phyloP scores from a whole-genome alignment of 78 protist genomes.

The Diacronema lutheri region DNA sequence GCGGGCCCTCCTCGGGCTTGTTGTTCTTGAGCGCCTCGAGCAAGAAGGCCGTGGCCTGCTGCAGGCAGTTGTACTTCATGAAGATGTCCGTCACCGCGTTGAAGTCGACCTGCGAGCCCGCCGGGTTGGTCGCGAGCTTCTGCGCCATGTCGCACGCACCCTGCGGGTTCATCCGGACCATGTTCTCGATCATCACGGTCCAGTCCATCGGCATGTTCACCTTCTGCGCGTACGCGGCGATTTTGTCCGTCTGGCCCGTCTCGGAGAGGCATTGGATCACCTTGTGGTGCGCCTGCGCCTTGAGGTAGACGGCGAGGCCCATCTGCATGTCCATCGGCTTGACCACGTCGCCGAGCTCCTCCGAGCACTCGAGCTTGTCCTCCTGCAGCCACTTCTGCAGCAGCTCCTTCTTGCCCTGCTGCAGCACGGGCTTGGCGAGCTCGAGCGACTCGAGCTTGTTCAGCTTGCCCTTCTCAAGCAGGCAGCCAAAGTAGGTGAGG shows the following conservation, averaged over 20 bases:
- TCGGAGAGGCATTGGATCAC: slow-evolving; percentile 87
- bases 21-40: slow-evolving; percentile 88
- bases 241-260: slow-evolving; percentile 85
- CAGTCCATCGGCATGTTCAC: slow-evolving; percentile 72
- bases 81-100: slow-evolving; percentile 84
- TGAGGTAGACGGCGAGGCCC: slow-evolving; percentile 89
- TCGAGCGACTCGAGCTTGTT: slow-evolving; percentile 92
- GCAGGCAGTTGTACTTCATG: slow-evolving; percentile 70
- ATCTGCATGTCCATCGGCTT: slow-evolving; percentile 61
- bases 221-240: slow-evolving; percentile 85
- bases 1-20: slow-evolving; percentile 71
- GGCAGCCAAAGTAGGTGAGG: slow-evolving; percentile 88
- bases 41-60: slow-evolving; percentile 88
- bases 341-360: slow-evolving; percentile 95
- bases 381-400: slow-evolving; percentile 92
- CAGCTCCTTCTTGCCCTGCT: slow-evolving; percentile 70
- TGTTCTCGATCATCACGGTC: slow-evolving; percentile 48
- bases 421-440: slow-evolving; percentile 89
- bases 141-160: slow-evolving; percentile 85
- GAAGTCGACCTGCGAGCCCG: slow-evolving; percentile 71
- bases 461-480: slow-evolving; percentile 88
- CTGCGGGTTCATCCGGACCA: slow-evolving; percentile 75
- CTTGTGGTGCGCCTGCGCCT: slow-evolving; percentile 74
- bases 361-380: slow-evolving; percentile 94
- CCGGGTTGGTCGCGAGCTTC: slow-evolving; percentile 54